phyloP scores from a whole-genome alignment of 305 asterid species.

The Solanum hybrid region DNA sequence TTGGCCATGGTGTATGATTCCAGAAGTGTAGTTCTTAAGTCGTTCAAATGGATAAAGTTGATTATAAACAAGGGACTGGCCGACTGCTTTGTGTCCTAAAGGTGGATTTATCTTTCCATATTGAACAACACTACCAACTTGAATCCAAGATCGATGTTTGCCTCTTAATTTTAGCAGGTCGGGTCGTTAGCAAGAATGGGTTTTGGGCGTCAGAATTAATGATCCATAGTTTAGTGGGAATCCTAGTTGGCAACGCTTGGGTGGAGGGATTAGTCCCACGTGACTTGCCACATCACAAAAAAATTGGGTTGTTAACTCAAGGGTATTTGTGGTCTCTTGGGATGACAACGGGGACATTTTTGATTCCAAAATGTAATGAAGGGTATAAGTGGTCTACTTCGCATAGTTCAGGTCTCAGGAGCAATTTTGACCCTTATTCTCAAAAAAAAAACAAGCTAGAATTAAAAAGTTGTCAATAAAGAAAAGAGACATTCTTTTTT shows the following conservation, averaged over 20 bases:
- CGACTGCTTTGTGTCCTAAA: conserved; percentile 40
- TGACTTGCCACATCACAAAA: not conserved
- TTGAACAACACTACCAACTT: conserved; percentile 52
- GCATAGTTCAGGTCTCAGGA: not conserved
- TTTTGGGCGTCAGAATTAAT: not conserved
- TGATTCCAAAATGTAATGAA: not conserved
- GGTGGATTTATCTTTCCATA: conserved; percentile 43
- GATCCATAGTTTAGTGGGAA: not conserved
- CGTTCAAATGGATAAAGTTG: conserved; percentile 83
- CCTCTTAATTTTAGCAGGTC: not conserved
- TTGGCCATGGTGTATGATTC: conserved; percentile 83
- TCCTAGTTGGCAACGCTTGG: not conserved
- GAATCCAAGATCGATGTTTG: not conserved
- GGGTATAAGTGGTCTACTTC: not conserved
- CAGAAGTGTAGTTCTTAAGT: conserved; percentile 79
- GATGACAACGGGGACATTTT: not conserved
- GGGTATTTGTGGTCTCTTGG: too few relatives aligned
- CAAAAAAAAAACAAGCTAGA: not conserved
- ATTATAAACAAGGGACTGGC: conserved; percentile 56
- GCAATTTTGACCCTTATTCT: not conserved
- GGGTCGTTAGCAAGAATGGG: not conserved
- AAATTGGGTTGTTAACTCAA: not conserved
- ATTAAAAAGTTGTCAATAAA: not conserved
- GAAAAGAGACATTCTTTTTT: not conserved
- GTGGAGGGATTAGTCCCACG: not conserved